phyloP scores from a whole-genome alignment of 148 eudicot genomes.

The Rhododendron vialii region DNA sequence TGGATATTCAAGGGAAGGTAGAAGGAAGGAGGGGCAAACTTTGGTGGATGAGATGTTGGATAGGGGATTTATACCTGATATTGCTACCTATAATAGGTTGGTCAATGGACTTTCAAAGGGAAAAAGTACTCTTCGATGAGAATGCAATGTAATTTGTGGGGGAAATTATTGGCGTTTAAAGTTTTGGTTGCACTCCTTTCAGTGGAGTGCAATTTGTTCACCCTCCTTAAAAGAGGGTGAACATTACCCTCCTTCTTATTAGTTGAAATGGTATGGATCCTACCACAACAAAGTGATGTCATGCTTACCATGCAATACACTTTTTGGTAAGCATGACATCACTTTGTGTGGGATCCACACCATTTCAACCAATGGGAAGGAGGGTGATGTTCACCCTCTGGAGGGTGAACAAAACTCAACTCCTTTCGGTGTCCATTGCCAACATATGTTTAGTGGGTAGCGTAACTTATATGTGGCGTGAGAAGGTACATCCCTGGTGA shows the following conservation, averaged over 20 bases:
- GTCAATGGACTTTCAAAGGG: conserved; percentile 43
- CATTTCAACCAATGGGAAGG: too few relatives aligned
- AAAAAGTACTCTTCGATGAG: conserved; percentile 2
- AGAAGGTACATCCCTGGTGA: background rate
- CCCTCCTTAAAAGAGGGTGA: too few relatives aligned
- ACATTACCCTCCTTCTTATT: too few relatives aligned
- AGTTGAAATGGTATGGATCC: too few relatives aligned
- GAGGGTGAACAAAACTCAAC: too few relatives aligned
- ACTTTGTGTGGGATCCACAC: too few relatives aligned
- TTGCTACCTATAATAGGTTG: conserved; percentile 66
- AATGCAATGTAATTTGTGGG: conserved; percentile 1
- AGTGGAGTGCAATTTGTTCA: too few relatives aligned
- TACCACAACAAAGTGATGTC: too few relatives aligned
- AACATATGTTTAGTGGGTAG: background rate
- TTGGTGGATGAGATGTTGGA: conserved; percentile 92
- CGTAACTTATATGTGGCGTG: background rate
- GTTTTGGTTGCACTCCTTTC: background rate
- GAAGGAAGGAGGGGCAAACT: conserved; percentile 58
- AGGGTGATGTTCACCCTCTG: too few relatives aligned
- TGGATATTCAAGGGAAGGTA: conserved; percentile 67
- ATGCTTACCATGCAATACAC: too few relatives aligned
- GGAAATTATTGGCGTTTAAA: background rate
- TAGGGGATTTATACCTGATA: conserved; percentile 66
- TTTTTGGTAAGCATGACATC: too few relatives aligned
- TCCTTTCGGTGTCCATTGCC: background rate